Base-by-base conservation (phyloP, 2,329 filamentous ascomycete genomes). In the Trichoderma sp. region DNA sequence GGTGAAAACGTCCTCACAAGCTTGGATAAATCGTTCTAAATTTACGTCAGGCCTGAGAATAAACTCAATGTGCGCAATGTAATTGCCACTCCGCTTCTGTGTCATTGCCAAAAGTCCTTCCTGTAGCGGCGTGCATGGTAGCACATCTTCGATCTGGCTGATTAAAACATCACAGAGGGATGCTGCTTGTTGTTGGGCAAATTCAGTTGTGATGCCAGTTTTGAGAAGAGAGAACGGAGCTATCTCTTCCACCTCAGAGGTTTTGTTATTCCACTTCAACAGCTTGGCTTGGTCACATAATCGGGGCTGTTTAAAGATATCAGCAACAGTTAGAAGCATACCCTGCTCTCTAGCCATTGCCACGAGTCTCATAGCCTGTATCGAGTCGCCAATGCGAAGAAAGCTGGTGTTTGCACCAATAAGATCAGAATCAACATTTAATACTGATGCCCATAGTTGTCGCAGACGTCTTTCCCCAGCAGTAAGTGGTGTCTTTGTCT, bases 81-180 rank as follows among this genome's bases (percentile, higher is more conserved):
- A 88, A 0, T 84, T 82, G 52, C 84, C 85, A 37, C 80, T 79
- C 29, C 83, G 78, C n/a, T 49, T 49, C 7, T 49, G 47, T 11
- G 47, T 49, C 47, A 49, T 73, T 84, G 85, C 84, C 78, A 88
- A 83, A 1, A 88, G 79, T 1, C 82, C 84, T 73, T 87, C 85
- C 70, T 88, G 86, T 1, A 87, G 77, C 0, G 85, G 82, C 0
- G 84, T 85, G 76, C 84, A 86, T 1, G 85, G 85, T 66, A 86
- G 88, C 0, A 86, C 75, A 69, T 88, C 85, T 60, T 86, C 82
- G 4, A 56, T 27, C 11, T 49, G 47, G 11, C 4, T 49, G 4
- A 8, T 19, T 19, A 27, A 56, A 31, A n/a, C 53, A 4, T 10
- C n/a, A 33, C 53, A 29, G 27, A 56, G 27, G 13, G 27, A 49